Conservation (phyloP, 2,329 filamentous ascomycete species). For the Colletotrichum plurivorum region DNA sequence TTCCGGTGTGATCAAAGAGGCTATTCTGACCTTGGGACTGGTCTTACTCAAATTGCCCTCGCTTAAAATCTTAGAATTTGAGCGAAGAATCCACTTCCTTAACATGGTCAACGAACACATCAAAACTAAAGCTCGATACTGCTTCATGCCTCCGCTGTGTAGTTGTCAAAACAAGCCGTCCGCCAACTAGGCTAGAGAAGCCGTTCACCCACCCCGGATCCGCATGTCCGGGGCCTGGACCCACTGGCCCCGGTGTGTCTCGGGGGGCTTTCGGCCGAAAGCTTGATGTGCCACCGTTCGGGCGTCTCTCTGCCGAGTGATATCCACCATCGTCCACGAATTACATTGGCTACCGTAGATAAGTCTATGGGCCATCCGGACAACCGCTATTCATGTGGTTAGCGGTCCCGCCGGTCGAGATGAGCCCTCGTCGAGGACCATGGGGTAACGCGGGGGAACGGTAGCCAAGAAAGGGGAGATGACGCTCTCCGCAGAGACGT, state of each 20-base stretch:
- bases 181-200: too few relatives aligned
- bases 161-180: too few relatives aligned
- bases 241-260: background rate
- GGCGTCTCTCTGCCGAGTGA: constrained; percentile 10
- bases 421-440: background rate
- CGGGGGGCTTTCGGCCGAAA: constrained; percentile 21
- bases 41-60: too few relatives aligned
- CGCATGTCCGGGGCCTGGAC: background rate
- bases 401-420: constrained; percentile 27
- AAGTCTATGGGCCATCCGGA: background rate
- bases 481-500: constrained; percentile 13
- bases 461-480: constrained; percentile 4
- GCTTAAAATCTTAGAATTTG: too few relatives aligned
- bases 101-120: too few relatives aligned
- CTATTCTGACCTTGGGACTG: too few relatives aligned
- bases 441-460: constrained; percentile 25
- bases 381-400: constrained; percentile 11
- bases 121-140: too few relatives aligned
- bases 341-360: background rate
- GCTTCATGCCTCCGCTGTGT: too few relatives aligned
- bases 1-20: too few relatives aligned
- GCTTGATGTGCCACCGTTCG: constrained; percentile 2
- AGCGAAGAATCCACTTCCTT: too few relatives aligned
- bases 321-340: constrained; percentile 25
- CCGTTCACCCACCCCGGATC: constrained; percentile 1